phyloP scores from a whole-genome alignment of 495 filamentous ascomycete species.

The Hypoxylon intermedium region DNA sequence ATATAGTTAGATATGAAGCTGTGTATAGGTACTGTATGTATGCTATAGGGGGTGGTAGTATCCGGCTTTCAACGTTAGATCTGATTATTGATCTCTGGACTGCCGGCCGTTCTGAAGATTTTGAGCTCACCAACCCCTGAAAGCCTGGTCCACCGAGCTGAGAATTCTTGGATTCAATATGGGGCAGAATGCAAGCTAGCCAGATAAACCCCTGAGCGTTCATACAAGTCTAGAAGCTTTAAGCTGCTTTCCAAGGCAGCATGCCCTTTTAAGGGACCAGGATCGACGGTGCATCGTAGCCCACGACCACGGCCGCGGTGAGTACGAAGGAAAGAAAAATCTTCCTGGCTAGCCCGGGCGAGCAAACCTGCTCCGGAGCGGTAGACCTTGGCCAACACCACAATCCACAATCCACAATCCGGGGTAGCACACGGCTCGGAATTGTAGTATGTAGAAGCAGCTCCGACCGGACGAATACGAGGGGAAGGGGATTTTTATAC shows the following conservation, averaged over 20 bases:
- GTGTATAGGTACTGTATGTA: too few species aligned
- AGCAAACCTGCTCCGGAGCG: conserved; percentile 7
- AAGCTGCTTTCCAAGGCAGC: conserved; percentile 17
- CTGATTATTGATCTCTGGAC: conserved; percentile 39
- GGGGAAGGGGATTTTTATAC: conserved; percentile 15
- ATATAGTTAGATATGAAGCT: too few species aligned
- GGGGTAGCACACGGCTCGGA: conserved; percentile 23
- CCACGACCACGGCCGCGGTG: conserved; percentile 5
- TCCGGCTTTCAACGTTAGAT: conserved; percentile 35
- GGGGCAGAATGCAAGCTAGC: conserved; percentile 12
- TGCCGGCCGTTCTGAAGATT: conserved; percentile 23
- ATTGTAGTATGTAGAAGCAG: background rate
- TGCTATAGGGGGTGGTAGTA: conserved; percentile 33
- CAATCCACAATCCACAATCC: conserved; percentile 3
- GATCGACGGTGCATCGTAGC: conserved; percentile 27
- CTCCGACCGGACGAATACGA: conserved; percentile 21
- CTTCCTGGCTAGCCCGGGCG: conserved; percentile 5
- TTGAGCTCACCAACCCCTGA: conserved; percentile 23
- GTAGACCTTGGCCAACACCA: too few species aligned
- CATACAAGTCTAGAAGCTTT: conserved; percentile 19
- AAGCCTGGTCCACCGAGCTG: conserved; percentile 13
- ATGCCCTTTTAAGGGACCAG: conserved; percentile 15
- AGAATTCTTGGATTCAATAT: conserved; percentile 31
- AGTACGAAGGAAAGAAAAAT: conserved; percentile 4
- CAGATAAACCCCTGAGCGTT: conserved; percentile 26